Percentiles rank a stretch among this genome's conserved stretches.
Evolutionary conservation across 2,329 filamentous ascomycete genomes (phyloP).

Genomic region (Colletotrichum liaoningense): DNA sequence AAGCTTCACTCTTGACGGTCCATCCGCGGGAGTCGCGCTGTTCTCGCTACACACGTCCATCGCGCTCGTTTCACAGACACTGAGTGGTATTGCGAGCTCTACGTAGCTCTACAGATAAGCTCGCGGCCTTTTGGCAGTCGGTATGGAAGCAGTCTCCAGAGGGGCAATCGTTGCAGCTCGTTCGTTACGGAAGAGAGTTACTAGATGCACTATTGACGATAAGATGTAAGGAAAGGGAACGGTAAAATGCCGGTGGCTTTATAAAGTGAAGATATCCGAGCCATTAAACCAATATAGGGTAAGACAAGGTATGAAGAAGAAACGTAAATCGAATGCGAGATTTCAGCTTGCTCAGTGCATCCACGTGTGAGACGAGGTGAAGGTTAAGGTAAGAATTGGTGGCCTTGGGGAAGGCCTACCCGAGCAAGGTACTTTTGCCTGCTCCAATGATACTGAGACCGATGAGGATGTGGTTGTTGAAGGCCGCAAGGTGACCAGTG

Average conservation of each 20-base stretch:
- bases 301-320: neutral
- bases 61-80: neutral
- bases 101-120: neutral
- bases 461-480: neutral
- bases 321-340: neutral
- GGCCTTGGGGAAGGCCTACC: neutral
- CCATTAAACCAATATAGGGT: neutral
- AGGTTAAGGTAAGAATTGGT: neutral
- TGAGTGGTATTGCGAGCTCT: neutral
- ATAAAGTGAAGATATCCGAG: neutral
- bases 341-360: neutral
- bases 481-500: neutral
- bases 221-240: neutral
- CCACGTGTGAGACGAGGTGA: neutral
- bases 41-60: slow-evolving; percentile 31
- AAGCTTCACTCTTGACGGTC: slow-evolving; percentile 47
- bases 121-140: neutral
- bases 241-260: neutral
- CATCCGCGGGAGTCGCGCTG: slow-evolving; percentile 19
- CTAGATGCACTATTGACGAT: neutral
- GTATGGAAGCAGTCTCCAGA: neutral
- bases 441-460: neutral
- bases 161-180: too few species aligned
- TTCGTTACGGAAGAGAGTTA: neutral
- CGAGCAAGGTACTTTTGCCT: neutral